Evolutionary conservation across 2,329 filamentous ascomycete genomes (phyloP), one percentile per base, ranked within the genome.

Genomic region (Neurospora sp.): DNA sequence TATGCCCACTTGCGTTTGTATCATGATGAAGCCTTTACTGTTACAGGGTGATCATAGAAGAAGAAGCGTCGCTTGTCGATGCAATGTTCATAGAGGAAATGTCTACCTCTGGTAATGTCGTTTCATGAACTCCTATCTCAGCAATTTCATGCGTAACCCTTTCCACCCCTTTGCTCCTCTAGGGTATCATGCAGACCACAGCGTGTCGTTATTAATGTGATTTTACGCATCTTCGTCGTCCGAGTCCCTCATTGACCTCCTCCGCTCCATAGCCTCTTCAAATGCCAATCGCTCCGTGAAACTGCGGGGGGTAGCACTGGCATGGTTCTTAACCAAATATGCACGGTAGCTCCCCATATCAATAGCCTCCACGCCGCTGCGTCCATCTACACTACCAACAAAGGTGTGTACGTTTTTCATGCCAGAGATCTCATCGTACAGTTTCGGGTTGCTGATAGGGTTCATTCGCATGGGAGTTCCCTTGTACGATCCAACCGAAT

Each of bases 341-440:
- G 75, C 76, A 52, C 76, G 69, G 72, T 77, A 77, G 71, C 77
- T 79, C 40, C 75, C 76, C 68, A 75, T 38, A 43, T 77, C 74
- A 8, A 71, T 73, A 33, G 75, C 71, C 68, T 79, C 78, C 8
- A 74, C 71, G n/a, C 74, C 77, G 38, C 71, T 76, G 13, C 74
- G 72, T 38, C 76, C 79, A 68, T 80, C 75, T 5, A 84, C 74
- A 71, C 81, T 82, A 9, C 82, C 82, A 1, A 84, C 80, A 71
- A 82, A 82, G 8, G 78, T 78, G 52, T 77, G 76, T 23, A 83
- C 73, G 28, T 77, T 75, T 66, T 81, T 81, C 68, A 82, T 74
- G 66, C 76, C 73, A 6, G 79, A 79, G 3, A 81, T 81, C 73
- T 78, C 74, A 15, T 81, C 77, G 67, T 81, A 79, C 43, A 83